Evolutionary conservation across 163 green algal species (phyloP), one percentile per base, ranked within the genome.

Genomic region (Scenedesmus sp.): DNA sequence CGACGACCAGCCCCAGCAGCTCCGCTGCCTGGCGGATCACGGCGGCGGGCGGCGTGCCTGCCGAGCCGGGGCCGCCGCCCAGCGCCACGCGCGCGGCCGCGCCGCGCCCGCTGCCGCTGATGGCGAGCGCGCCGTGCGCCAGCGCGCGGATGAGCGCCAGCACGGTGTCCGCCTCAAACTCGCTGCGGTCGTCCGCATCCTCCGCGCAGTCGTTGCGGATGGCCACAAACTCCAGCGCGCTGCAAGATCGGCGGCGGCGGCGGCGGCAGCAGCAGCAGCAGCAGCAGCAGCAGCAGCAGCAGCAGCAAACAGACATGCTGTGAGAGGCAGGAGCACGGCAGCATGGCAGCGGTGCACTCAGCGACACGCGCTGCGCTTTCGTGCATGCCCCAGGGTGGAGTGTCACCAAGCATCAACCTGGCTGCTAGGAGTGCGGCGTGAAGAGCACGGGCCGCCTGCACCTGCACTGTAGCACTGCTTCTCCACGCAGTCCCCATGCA

Each of bases 91-190:
- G 44, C n/a, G 73, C 89, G 49, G 42, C 53, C 24, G 51, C 51
- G 35, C 73, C 30, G 46, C 37, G 30, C 68, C 76, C 59, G 37
- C 44, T 84, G 70, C 81, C 82, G 70, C 46, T 80, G 61, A 83
- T 76, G 26, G 61, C 24, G 33, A 83, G 79, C 1, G 83, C 91
- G 30, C 87, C 81, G 49, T 22, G 56, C 46, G 90, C 87, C 40
- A 95, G 85, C 22, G 90, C 44, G 22, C 86, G 78, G 15, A 92
- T 85, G n/a, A 95, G 88, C 1, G 90, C 76, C 49, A 92, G 86
- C 30, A 94, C 26, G 2, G 89, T 88, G 42, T 95, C 88, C 12
- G 85, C 81, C 46, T 94, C 93, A 70, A 93, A 94, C 61, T 90
- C 88, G 22, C n/a, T 42, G 0, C 92, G 73, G 10, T 91, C 85